A percentile compares a stretch with the other conserved stretches of the same genome.
Conservation (phyloP, 2,329 filamentous ascomycete species). For the Colletotrichum truncatum region DNA sequence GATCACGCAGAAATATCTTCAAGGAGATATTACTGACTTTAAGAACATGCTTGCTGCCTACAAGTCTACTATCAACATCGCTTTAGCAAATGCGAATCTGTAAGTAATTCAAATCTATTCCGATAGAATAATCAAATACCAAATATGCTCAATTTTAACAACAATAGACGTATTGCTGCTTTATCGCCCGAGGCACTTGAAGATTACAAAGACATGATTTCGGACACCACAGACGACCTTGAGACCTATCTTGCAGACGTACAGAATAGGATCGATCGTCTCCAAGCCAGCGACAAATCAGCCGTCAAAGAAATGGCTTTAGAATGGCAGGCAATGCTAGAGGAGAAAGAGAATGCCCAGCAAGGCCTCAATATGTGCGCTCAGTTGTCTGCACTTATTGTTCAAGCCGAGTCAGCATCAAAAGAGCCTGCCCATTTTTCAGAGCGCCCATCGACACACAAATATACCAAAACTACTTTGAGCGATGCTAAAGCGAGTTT, state of each 20-base stretch:
- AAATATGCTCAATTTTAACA: too few species aligned
- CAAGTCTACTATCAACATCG: constrained; percentile 39
- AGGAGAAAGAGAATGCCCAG: constrained; percentile 35
- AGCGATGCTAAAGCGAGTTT: constrained; percentile 31
- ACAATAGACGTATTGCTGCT: background rate
- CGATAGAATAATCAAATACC: background rate
- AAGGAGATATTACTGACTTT: constrained; percentile 33
- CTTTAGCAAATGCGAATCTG: constrained; percentile 38
- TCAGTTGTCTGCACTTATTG: constrained; percentile 34
- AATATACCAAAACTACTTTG: constrained; percentile 31
- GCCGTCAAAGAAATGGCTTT: constrained; percentile 19
- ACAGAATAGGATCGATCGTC: constrained; percentile 10
- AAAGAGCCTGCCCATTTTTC: constrained; percentile 30
- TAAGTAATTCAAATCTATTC: constrained; percentile 4
- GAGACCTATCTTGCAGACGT: constrained; percentile 17
- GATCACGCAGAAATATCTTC: constrained; percentile 1
- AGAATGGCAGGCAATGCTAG: background rate
- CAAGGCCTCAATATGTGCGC: constrained; percentile 34
- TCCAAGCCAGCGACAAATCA: background rate
- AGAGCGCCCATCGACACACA: constrained; percentile 32
- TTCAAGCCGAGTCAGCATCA: constrained; percentile 18
- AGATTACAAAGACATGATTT: constrained; percentile 33
- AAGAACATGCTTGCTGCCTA: constrained; percentile 34
- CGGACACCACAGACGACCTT: constrained; percentile 17
- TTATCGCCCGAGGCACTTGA: constrained; percentile 29